Conservation (phyloP, 495 filamentous ascomycete genomes). For the Xylaria venustula region DNA sequence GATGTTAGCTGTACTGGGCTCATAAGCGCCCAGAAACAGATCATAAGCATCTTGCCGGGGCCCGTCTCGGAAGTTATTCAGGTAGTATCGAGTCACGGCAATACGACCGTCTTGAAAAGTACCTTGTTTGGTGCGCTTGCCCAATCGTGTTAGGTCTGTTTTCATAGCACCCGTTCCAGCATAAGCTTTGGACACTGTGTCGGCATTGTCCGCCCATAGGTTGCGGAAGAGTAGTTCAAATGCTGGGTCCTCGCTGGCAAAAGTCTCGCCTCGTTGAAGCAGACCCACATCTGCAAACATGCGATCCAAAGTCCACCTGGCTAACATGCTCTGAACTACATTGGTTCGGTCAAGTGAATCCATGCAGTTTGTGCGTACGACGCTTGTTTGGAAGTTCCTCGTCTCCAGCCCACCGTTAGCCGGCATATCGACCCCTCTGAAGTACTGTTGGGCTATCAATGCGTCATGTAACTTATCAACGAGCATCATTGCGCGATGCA, state of each 20-base stretch:
- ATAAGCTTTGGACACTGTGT: conserved; percentile 87
- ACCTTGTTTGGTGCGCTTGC: conserved; percentile 79
- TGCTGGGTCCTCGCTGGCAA: conserved; percentile 64
- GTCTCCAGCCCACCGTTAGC: conserved; percentile 73
- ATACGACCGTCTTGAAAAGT: conserved; percentile 79
- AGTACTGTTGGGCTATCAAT: conserved; percentile 77
- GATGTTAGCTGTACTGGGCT: conserved; percentile 63
- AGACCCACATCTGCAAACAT: conserved; percentile 82
- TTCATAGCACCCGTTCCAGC: conserved; percentile 95
- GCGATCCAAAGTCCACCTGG: conserved; percentile 78
- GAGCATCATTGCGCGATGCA: conserved; percentile 86
- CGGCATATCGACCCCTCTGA: conserved; percentile 85
- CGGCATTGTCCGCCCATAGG: conserved; percentile 97
- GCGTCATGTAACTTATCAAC: conserved; percentile 74
- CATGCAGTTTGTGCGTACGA: conserved; percentile 98
- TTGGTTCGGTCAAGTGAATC: conserved; percentile 98
- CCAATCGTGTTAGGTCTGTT: conserved; percentile 90
- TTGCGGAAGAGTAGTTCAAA: conserved; percentile 93
- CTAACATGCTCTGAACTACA: conserved; percentile 94
- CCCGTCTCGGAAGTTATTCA: conserved; percentile 91
- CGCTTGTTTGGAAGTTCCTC: conserved; percentile 74
- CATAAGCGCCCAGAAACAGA: conserved; percentile 83
- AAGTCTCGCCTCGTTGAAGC: conserved; percentile 65
- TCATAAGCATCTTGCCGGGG: conserved; percentile 94
- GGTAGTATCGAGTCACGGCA: conserved; percentile 77